Conservation (phyloP, 2,329 filamentous ascomycete genomes). For the Malbranchea zuffiana region DNA sequence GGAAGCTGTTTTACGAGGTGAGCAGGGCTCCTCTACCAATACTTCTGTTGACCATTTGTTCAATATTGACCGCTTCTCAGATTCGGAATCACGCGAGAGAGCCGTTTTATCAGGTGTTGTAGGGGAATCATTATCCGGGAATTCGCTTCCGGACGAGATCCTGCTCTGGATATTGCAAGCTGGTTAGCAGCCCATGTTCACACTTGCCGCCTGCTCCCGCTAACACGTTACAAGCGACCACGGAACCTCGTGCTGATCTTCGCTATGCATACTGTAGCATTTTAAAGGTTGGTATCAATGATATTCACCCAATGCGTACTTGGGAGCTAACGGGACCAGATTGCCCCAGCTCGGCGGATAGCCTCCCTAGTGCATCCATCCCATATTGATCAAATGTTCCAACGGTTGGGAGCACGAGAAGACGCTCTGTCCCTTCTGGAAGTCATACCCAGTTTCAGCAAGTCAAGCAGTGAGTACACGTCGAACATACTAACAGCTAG, state of each 20-base stretch:
- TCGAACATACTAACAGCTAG: neutral
- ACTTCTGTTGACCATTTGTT: neutral
- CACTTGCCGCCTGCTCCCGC: neutral
- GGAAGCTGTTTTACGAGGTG: constrained; percentile 26
- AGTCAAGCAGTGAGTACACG: constrained; percentile 15
- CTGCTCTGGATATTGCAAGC: constrained; percentile 50
- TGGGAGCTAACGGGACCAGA: constrained; percentile 19
- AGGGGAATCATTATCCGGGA: constrained; percentile 41
- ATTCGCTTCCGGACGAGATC: constrained; percentile 50
- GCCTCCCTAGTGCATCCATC: constrained; percentile 27
- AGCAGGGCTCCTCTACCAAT: constrained; percentile 8
- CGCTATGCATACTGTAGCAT: constrained; percentile 49
- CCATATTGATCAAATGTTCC: constrained; percentile 45
- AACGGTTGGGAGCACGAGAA: constrained; percentile 44
- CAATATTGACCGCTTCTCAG: constrained; percentile 17
- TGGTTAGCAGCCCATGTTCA: constrained; percentile 19
- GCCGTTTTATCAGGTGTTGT: constrained; percentile 54
- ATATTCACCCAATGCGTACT: neutral
- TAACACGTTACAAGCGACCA: constrained; percentile 33
- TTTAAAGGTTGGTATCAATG: constrained; percentile 38
- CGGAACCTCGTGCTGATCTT: constrained; percentile 46
- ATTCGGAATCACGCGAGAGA: constrained; percentile 44
- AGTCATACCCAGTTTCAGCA: constrained; percentile 18
- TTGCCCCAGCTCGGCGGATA: constrained; percentile 22
- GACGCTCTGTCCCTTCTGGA: constrained; percentile 33